These are phyloP conservation scores for Hydrangea macrophylla DNA, from an alignment of 148 eudicot genomes.

Conservation along the genomic window DNA sequence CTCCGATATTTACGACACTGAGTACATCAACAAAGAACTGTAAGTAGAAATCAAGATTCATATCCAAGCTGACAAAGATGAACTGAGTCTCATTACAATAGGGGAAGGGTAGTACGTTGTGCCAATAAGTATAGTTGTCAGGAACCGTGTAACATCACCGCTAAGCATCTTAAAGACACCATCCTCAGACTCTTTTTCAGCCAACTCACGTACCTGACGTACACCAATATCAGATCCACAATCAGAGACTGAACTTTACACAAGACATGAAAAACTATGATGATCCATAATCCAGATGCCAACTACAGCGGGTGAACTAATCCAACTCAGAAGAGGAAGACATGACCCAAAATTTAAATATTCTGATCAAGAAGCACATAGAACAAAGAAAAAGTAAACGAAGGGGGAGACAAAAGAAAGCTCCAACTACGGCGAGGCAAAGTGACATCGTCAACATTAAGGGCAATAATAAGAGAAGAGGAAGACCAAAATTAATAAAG, in stretches of 20 bases:
- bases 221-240: conserved; percentile 5
- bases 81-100: not conserved
- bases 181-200: conserved; percentile 89
- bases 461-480: too few relatives aligned
- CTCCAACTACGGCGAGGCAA: too few relatives aligned
- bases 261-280: too few relatives aligned
- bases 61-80: conserved; percentile 17
- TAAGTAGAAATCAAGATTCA: conserved; percentile 22
- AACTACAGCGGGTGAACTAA: too few relatives aligned
- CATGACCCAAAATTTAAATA: too few relatives aligned
- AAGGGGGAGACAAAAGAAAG: too few relatives aligned
- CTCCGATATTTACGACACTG: conserved; percentile 97
- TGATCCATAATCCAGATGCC: too few relatives aligned
- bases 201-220: conserved; percentile 83
- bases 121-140: conserved; percentile 96
- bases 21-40: conserved; percentile 26
- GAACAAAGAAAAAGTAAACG: too few relatives aligned
- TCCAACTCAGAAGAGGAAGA: too few relatives aligned
- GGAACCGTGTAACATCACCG: conserved; percentile 87
- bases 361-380: too few relatives aligned
- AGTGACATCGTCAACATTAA: too few relatives aligned
- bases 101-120: conserved; percentile 63
- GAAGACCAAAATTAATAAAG: too few relatives aligned
- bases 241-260: not conserved
- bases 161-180: conserved; percentile 92